Conservation (phyloP, 208 protist species). For the Porcisia deanei region DNA sequence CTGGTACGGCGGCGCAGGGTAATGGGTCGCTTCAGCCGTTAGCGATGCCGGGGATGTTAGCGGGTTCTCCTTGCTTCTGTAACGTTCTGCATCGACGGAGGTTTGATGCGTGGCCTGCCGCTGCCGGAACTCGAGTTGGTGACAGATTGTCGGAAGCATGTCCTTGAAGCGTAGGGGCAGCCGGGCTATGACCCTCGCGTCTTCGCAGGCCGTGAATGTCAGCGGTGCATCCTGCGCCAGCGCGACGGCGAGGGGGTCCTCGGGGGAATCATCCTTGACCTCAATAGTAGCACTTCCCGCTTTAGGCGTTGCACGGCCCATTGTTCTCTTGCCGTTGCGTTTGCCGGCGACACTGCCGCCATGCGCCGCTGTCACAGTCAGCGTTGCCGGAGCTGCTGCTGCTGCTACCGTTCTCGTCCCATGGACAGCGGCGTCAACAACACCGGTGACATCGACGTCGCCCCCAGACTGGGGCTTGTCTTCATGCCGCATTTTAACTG, state of each 20-base stretch:
- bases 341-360: background rate
- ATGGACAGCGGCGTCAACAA: background rate
- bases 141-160: conserved; percentile 14
- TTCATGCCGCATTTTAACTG: background rate
- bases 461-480: background rate
- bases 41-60: background rate
- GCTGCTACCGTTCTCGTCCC: too few relatives aligned
- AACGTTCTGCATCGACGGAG: conserved; percentile 2
- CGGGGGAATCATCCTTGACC: background rate
- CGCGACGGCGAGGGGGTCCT: conserved; percentile 20
- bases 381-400: background rate
- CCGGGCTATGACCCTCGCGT: conserved; percentile 22
- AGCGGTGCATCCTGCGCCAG: conserved; percentile 24
- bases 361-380: background rate
- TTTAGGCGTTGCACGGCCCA: background rate
- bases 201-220: conserved; percentile 28
- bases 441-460: background rate
- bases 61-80: background rate
- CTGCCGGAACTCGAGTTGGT: conserved; percentile 28
- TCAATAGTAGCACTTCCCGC: background rate
- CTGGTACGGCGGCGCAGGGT: background rate
- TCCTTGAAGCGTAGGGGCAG: conserved; percentile 25
- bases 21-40: background rate
- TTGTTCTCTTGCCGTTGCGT: background rate
- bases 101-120: conserved; percentile 25